These are phyloP conservation scores for Kalmanozyma brasiliensis DNA, from an alignment of 1,284 basidiomycete species.

Conservation along the genomic window DNA sequence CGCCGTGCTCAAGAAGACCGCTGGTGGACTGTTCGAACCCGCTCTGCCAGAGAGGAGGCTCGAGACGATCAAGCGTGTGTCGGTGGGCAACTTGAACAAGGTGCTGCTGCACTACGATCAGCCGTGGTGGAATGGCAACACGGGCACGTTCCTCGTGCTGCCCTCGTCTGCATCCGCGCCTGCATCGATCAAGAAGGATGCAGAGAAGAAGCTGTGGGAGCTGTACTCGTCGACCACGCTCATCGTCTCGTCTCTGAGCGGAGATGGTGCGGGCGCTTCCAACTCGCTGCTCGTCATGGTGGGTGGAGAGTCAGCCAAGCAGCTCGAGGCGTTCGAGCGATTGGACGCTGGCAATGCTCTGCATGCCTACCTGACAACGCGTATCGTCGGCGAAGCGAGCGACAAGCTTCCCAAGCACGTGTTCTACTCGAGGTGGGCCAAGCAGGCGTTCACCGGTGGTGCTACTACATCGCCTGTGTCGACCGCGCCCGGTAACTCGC, in stretches of 20 bases:
- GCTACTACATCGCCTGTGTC: slow-evolving; percentile 71
- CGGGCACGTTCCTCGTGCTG: slow-evolving; percentile 69
- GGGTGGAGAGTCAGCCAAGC: slow-evolving; percentile 58
- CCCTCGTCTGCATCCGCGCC: slow-evolving; percentile 51
- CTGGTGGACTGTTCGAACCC: slow-evolving; percentile 62
- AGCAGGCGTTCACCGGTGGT: slow-evolving; percentile 70
- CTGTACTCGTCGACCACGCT: slow-evolving; percentile 62
- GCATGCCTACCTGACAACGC: slow-evolving; percentile 61
- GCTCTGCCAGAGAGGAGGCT: slow-evolving; percentile 61
- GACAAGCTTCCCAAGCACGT: slow-evolving; percentile 36
- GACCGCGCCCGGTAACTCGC: slow-evolving; percentile 65
- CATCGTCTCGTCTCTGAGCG: slow-evolving; percentile 67
- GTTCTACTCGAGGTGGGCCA: slow-evolving; percentile 68
- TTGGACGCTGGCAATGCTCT: slow-evolving; percentile 56
- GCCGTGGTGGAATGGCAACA: slow-evolving; percentile 70
- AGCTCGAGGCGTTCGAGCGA: slow-evolving; percentile 60
- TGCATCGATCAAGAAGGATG: slow-evolving; percentile 15
- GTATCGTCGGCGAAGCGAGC: slow-evolving; percentile 18
- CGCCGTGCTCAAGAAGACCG: slow-evolving; percentile 66
- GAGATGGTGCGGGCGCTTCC: slow-evolving; percentile 48
- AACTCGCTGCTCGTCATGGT: slow-evolving; percentile 70
- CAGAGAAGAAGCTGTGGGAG: slow-evolving; percentile 36
- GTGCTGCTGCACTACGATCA: slow-evolving; percentile 69
- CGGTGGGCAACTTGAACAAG: slow-evolving; percentile 61
- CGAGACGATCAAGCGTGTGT: slow-evolving; percentile 61